These are phyloP conservation scores for Schizophyllum amplum DNA, from an alignment of 1,284 basidiomycete genomes.

Conservation along the genomic window DNA sequence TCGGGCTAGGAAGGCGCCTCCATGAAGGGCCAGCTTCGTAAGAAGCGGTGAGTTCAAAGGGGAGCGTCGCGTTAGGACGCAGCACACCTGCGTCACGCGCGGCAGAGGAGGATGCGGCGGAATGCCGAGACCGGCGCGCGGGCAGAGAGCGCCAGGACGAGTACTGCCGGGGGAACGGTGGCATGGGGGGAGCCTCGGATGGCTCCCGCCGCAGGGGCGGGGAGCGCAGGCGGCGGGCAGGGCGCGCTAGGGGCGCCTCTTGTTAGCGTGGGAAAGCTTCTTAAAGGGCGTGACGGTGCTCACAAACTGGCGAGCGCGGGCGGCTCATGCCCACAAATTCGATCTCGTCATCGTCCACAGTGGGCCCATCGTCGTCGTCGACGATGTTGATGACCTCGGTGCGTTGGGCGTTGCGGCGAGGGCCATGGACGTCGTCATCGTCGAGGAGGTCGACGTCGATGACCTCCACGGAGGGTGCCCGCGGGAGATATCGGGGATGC, in stretches of 20 bases:
- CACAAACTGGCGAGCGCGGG: constrained; percentile 3
- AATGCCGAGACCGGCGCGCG: background rate
- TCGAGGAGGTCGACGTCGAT: constrained; percentile 24
- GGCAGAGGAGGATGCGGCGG: too few species aligned
- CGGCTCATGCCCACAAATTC: background rate
- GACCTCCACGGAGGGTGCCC: constrained; percentile 2
- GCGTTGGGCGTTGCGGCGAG: constrained; percentile 12
- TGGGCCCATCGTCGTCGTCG: constrained; percentile 37
- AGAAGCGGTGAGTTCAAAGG: background rate
- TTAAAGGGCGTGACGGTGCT: constrained; percentile 11
- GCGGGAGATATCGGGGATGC: background rate
- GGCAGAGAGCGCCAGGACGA: background rate
- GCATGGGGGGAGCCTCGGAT: background rate
- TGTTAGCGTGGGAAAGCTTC: constrained; percentile 6
- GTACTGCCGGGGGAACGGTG: background rate
- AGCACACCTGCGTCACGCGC: background rate
- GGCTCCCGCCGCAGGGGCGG: background rate
- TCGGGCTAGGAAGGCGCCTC: background rate
- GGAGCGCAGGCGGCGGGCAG: background rate
- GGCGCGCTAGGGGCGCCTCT: background rate
- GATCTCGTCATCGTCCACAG: constrained; percentile 29
- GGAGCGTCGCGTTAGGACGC: background rate
- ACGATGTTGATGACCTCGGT: constrained; percentile 26
- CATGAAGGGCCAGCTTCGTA: background rate
- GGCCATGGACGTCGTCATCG: constrained; percentile 13